Conservation (phyloP, 2,329 filamentous ascomycete genomes). For the Pestalotiopsis sp. region DNA sequence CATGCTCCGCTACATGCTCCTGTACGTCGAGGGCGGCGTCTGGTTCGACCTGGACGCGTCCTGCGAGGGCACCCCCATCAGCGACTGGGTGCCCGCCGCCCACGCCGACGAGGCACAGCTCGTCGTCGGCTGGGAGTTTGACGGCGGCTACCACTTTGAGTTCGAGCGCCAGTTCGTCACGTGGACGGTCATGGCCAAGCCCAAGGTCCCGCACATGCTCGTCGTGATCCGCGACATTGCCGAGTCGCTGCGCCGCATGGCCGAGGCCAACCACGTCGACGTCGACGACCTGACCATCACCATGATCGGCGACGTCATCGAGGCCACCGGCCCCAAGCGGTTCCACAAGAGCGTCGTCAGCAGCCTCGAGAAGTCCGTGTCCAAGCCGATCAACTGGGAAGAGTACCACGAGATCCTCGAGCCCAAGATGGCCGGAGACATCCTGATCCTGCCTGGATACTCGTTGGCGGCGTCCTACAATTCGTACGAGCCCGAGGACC, state of each 20-base stretch:
- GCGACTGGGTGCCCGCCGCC: slow-evolving; percentile 35
- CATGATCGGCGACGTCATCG: slow-evolving; percentile 20
- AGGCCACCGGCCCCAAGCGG: slow-evolving; percentile 19
- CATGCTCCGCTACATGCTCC: slow-evolving; percentile 17
- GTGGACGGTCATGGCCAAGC: slow-evolving; percentile 14
- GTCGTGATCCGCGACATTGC: slow-evolving; percentile 22
- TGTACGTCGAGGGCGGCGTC: slow-evolving; percentile 19
- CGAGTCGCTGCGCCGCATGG: slow-evolving; percentile 9
- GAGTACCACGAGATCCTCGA: slow-evolving; percentile 16
- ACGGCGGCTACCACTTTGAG: slow-evolving; percentile 21
- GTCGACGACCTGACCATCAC: slow-evolving; percentile 14
- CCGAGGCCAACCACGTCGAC: slow-evolving; percentile 12
- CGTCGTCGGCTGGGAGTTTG: slow-evolving; percentile 32
- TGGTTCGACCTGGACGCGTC: slow-evolving; percentile 19
- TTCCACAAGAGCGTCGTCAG: slow-evolving; percentile 17
- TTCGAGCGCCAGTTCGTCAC: slow-evolving; percentile 18
- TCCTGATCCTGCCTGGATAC: slow-evolving; percentile 23
- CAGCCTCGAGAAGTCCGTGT: slow-evolving; percentile 11
- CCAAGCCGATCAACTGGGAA: background rate
- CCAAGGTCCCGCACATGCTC: slow-evolving; percentile 14
- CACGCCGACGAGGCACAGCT: slow-evolving; percentile 17
- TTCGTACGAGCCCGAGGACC: slow-evolving; percentile 16
- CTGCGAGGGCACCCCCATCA: slow-evolving; percentile 23
- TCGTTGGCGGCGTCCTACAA: slow-evolving; percentile 22
- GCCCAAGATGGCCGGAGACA: slow-evolving; percentile 22